Evolutionary conservation across 345 rosid genomes (phyloP), one percentile per base, ranked within the genome.

Genomic region (Erucastrum elatum): DNA sequence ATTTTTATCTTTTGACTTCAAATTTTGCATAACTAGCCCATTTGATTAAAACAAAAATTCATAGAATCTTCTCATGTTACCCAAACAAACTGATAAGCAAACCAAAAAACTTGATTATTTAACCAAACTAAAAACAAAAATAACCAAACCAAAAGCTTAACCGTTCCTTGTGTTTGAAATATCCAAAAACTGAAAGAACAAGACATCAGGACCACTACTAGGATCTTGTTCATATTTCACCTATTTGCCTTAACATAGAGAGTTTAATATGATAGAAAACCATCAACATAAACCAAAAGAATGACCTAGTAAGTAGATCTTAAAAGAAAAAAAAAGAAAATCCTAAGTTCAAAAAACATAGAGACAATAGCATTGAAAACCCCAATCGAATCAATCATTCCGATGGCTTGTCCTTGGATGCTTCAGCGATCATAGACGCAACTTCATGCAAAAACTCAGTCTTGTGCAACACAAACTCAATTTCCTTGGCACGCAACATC

Each of bases 401-500:
- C 34, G 26, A 46, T 8, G 25, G 12, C 56, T 71, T 37, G 16
- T 65, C 33, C 80, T 64, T 66, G 1, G 44, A 35, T 3, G 71
- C 77, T 15, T 72, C 84, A 55, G 37, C 31, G 8, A 81, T 53
- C 84, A 77, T 27, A 31, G 74, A 59, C 0, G 74, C 1, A 0
- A 71, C 41, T 3, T 81, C 77, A 37, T 17, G 65, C 9, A 81
- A 10, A 51, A 81, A 7, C 11, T 12, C 26, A 0, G 70, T 25
- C 77, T 81, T 81, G 41, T 67, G 37, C 67, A 72, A 1, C 58
- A 68, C 61, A 77, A 35, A 76, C 0, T 81, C 75, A 3, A 76
- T 5, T 4, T 81, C 81, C 8, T 51, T 77, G 6, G 35, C 71
- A 2, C 55, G 74, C 65, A 81, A 29, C 5, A 7, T 4, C 49